phyloP scores from a whole-genome alignment of 352 stramenopile species.

The Globisporangium cederbergense region DNA sequence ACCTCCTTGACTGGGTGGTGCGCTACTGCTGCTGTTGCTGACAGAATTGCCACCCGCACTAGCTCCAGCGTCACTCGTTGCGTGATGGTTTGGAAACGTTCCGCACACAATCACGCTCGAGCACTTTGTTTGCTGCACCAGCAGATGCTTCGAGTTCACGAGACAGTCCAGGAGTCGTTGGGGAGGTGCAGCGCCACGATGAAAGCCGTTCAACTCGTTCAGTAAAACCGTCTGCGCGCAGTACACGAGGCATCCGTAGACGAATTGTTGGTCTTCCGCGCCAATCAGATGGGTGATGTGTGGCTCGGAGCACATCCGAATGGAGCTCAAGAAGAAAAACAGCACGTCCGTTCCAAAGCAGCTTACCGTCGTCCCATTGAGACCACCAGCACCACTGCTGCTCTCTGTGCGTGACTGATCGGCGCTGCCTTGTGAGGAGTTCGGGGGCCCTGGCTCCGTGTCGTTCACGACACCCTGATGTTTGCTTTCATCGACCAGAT shows the following conservation, averaged over 20 bases:
- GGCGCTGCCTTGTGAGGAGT: not conserved
- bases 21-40: not conserved
- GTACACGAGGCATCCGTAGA: constrained; percentile 69
- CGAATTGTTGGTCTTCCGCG: constrained; percentile 61
- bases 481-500: constrained; percentile 50
- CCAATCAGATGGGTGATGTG: constrained; percentile 37
- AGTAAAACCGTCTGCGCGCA: constrained; percentile 52
- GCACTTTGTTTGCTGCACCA: constrained; percentile 66
- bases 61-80: constrained; percentile 9
- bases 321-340: constrained; percentile 42
- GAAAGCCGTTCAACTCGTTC: constrained; percentile 46
- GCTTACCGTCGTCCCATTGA: not conserved
- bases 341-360: constrained; percentile 61
- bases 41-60: not conserved
- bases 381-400: not conserved
- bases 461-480: constrained; percentile 23
- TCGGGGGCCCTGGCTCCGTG: not conserved
- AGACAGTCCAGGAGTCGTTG: constrained; percentile 41
- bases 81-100: constrained; percentile 15
- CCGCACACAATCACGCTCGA: constrained; percentile 56
- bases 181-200: constrained; percentile 24
- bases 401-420: constrained; percentile 12
- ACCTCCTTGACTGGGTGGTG: constrained; percentile 9
- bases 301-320: constrained; percentile 36
- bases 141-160: constrained; percentile 40